phyloP scores from a whole-genome alignment of 2,329 filamentous ascomycete genomes.

The Penicillium sclerotiorum region DNA sequence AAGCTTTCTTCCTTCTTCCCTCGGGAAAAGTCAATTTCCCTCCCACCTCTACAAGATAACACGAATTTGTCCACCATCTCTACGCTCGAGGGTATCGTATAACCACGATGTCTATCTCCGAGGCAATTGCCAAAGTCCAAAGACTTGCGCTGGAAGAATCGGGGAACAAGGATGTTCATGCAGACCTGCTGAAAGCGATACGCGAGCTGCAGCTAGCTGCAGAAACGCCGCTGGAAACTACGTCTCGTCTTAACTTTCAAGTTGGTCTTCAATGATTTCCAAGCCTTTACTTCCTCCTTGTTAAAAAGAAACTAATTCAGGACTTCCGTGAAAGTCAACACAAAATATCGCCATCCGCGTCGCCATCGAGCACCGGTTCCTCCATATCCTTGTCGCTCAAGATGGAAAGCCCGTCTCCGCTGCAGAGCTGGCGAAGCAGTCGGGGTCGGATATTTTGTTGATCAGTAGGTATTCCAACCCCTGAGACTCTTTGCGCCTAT shows the following conservation, averaged over 20 bases:
- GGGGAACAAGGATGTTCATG: constrained; percentile 14
- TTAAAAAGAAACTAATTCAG: neutral
- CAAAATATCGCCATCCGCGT: constrained; percentile 20
- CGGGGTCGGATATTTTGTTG: constrained; percentile 12
- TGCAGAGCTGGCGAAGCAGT: constrained; percentile 8
- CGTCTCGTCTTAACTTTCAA: constrained; percentile 20
- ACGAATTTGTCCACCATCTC: no score
- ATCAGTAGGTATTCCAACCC: constrained; percentile 3
- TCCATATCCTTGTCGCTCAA: constrained; percentile 7
- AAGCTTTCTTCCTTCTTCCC: no score
- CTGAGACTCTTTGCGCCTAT: no score
- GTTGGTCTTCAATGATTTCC: neutral
- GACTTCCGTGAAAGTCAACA: constrained; percentile 15
- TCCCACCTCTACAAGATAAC: no score
- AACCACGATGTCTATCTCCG: constrained; percentile 9
- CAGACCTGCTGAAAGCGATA: constrained; percentile 14
- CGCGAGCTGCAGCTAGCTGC: constrained; percentile 17
- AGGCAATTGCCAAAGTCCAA: constrained; percentile 7
- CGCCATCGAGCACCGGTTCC: constrained; percentile 13
- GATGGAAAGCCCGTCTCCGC: constrained; percentile 9
- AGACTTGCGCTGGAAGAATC: constrained; percentile 9
- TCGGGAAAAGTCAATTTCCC: no score
- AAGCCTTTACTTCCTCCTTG: neutral
- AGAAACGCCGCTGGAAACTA: constrained; percentile 20
- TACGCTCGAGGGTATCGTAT: neutral